Base-by-base conservation (phyloP, 805 yeast genomes). In the Ogataea corticis region DNA sequence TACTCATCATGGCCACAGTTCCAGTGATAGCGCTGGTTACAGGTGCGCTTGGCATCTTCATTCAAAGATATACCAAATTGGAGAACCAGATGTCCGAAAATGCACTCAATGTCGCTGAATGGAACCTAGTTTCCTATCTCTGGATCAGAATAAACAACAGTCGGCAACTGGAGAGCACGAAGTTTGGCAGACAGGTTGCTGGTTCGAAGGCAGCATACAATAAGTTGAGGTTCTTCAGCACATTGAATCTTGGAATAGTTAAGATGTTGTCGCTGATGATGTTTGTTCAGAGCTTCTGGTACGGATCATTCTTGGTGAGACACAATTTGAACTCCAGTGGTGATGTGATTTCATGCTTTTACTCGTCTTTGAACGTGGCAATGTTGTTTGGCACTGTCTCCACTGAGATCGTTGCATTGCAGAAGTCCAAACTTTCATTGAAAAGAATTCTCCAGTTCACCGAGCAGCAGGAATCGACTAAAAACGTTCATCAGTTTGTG, bases 211-310 rank as follows among this genome's bases (percentile, higher is more conserved):
- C 49, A 2, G 63, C 75, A 2, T 80, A 71, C 51, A 66, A 71
- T 33, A 69, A 69, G 35, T 57, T 73, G 33, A 70, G 79, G n/a
- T 57, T 79, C 19, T 75, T 71, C 13, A 66, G 79, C 4, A 69
- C 82, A 11, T 57, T 76, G 0, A 90, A 88, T 58, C 62, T 76
- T 17, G 83, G 86, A 0, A 34, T 77, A 0, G 63, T 84, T 41
- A 77, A 83, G 54, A 66, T 77, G 18, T 53, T 91, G 3, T 74
- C 84, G 0, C 68, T 88, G 31, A 61, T 82, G 59, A 83, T 90
- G 82, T 90, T 92, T 69, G 86, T 91, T 2, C 96, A 88, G 64
- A 95, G 92, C 0, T 87, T 94, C 56, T 90, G 96, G 88, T 92
- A 85, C 67, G 99, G 98, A 1, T 77, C 84, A 23, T 72, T 72